Evolutionary conservation across 305 asterid genomes (phyloP), one percentile per base, ranked within the genome.

Genomic region (Fraxinus velutina): DNA sequence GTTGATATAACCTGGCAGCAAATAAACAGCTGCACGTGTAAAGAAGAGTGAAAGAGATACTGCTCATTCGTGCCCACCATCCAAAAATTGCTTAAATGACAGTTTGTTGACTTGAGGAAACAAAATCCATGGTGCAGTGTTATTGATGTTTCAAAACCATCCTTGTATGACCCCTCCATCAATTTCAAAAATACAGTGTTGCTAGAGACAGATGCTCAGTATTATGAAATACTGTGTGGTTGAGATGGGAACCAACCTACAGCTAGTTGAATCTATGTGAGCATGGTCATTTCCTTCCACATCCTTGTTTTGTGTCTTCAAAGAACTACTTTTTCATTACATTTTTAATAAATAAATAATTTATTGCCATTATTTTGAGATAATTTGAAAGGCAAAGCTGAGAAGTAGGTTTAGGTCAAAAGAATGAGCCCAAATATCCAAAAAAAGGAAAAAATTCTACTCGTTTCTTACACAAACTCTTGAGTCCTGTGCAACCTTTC

Each of bases 1-100:
- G 96, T 95, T 47, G 99, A 91, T 86, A 91, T 92, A 86, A 95
- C 92, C 99, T 95, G 86, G 76, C 22, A 85, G 81, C 33, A 76
- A 62, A 79, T 24, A 24, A 64, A 9, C 1, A 60, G 17, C 24
- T 3, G 37, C 2, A 9, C 0, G 4, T 4, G 37, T 68, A 29
- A 68, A 68, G 33, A 13, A 27, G 36, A n/a, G n/a, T 2, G 34
- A 64, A 64, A 8, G 73, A 64, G 34, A 24, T 8, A 64, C n/a
- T 8, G 73, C 34, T 2, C 4, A 60, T 19, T 60, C 5, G 0
- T 19, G 4, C 29, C 12, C 4, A 21, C 9, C 9, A 19, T 17
- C 29, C 68, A 5, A 21, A 57, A 57, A 57, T 19, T 57, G 68
- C 30, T 57, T 17, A 7, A 21, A 57, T 2, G 12, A n/a, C 24